Percentiles rank a stretch among this genome's conserved stretches.
These are phyloP conservation scores for Vitis labrusca DNA, from an alignment of 164 flowering plant species.

Conservation along the genomic window DNA sequence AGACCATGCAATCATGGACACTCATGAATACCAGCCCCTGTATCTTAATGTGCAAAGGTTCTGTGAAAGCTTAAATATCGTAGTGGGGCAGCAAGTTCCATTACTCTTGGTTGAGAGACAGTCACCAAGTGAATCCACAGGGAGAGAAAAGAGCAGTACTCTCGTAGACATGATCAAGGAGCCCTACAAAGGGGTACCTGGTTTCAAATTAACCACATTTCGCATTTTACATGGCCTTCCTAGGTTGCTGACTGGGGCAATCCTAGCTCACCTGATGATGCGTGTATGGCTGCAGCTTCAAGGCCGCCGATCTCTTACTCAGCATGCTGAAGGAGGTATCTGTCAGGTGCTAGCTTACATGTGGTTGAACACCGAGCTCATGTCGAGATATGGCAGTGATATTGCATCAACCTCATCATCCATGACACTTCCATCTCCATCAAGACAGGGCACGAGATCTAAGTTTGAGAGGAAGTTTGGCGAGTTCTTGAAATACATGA, in stretches of 20 bases:
- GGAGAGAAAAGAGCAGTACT: constrained; percentile 56
- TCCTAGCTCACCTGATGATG: too few species aligned
- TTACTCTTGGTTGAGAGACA: constrained; percentile 82
- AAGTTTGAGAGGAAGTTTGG: too few species aligned
- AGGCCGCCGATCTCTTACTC: too few species aligned
- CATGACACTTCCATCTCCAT: too few species aligned
- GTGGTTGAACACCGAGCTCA: too few species aligned
- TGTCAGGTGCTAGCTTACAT: too few species aligned
- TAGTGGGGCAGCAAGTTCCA: constrained; percentile 81
- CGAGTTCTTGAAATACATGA: too few species aligned
- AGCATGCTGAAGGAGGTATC: too few species aligned
- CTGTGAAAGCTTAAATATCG: constrained; percentile 74
- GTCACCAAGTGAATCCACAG: constrained; percentile 87
- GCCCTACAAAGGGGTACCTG: constrained; percentile 49
- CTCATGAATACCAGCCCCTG: constrained; percentile 71
- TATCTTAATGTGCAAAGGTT: constrained; percentile 67
- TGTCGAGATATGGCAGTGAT: too few species aligned
- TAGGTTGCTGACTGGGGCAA: constrained; percentile 15
- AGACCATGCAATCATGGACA: constrained; percentile 82
- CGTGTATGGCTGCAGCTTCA: too few species aligned
- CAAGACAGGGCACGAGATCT: too few species aligned
- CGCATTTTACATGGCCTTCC: constrained; percentile 50
- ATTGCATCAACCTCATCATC: too few species aligned
- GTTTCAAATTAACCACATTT: constrained; percentile 65
- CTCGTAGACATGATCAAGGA: constrained; percentile 34